Conservation (phyloP, 768 basidiomycete species). For the Suillus bovinus region DNA sequence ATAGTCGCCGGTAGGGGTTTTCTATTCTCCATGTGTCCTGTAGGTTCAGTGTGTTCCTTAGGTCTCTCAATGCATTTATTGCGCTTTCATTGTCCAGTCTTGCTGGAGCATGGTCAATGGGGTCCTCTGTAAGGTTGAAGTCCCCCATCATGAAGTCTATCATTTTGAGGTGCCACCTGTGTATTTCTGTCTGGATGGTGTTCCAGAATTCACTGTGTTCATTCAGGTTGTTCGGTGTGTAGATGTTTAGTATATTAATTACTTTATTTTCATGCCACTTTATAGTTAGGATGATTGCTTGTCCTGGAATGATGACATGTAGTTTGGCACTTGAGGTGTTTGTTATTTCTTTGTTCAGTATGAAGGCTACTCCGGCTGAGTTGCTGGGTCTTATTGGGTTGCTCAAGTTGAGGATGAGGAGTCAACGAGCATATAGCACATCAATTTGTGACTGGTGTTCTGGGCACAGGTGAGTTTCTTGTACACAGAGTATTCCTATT, state of each 20-base stretch:
- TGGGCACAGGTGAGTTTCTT: not conserved
- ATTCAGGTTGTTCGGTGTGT: not conserved
- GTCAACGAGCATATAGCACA: not conserved
- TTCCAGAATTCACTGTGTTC: not conserved
- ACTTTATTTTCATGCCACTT: not conserved
- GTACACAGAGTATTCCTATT: not conserved
- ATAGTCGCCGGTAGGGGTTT: not conserved
- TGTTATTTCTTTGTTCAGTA: not conserved
- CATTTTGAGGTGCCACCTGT: no score
- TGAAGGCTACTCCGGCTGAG: not conserved
- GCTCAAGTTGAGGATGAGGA: not conserved
- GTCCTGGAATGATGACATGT: not conserved
- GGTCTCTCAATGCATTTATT: not conserved
- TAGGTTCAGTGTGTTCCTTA: not conserved
- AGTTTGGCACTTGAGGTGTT: not conserved
- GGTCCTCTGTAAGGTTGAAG: not conserved
- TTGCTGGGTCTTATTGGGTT: accelerated
- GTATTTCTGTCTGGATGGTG: no score
- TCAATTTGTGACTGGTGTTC: not conserved
- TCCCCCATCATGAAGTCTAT: constrained; percentile 1
- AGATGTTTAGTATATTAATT: not conserved
- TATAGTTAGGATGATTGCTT: not conserved
- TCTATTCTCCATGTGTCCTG: not conserved
- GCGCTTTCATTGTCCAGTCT: accelerated
- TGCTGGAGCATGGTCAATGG: constrained; percentile 6